These are phyloP conservation scores for Neophaeococcomyces mojaviensis DNA, from an alignment of 2,329 filamentous ascomycete species.

Conservation along the genomic window DNA sequence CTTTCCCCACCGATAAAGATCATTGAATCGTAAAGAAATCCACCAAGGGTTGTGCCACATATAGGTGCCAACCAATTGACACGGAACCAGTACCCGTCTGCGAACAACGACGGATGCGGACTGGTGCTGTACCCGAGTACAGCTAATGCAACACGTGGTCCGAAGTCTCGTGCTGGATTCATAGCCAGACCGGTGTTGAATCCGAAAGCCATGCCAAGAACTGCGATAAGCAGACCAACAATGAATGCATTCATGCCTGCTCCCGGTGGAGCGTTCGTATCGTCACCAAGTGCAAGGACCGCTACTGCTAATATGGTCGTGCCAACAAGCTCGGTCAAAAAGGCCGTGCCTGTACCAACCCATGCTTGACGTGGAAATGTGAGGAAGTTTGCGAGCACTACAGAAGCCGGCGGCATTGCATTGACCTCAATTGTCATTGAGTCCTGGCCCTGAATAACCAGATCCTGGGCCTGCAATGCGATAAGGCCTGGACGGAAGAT, in stretches of 20 bases:
- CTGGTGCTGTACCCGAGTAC: constrained; percentile 38
- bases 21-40: constrained; percentile 44
- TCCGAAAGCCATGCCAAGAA: constrained; percentile 32
- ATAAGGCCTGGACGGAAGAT: constrained; percentile 32
- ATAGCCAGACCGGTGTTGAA: constrained; percentile 43
- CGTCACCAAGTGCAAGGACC: constrained; percentile 40
- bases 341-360: constrained; percentile 33
- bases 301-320: constrained; percentile 35
- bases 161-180: constrained; percentile 45
- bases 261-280: constrained; percentile 41
- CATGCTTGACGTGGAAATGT: constrained; percentile 37
- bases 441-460: background rate
- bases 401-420: background rate
- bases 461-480: constrained; percentile 2
- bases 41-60: constrained; percentile 36
- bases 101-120: constrained; percentile 28
- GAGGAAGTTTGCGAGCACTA: constrained; percentile 32
- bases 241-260: constrained; percentile 47
- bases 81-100: constrained; percentile 40
- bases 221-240: constrained; percentile 37
- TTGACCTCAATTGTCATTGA: background rate
- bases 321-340: constrained; percentile 43
- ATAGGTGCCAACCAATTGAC: constrained; percentile 35
- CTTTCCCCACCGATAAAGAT: constrained; percentile 46
- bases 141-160: constrained; percentile 40